A percentile compares a stretch with the other conserved stretches of the same genome.
Evolutionary conservation across 768 basidiomycete genomes (phyloP).

Genomic region (Tylopilus balloui): DNA sequence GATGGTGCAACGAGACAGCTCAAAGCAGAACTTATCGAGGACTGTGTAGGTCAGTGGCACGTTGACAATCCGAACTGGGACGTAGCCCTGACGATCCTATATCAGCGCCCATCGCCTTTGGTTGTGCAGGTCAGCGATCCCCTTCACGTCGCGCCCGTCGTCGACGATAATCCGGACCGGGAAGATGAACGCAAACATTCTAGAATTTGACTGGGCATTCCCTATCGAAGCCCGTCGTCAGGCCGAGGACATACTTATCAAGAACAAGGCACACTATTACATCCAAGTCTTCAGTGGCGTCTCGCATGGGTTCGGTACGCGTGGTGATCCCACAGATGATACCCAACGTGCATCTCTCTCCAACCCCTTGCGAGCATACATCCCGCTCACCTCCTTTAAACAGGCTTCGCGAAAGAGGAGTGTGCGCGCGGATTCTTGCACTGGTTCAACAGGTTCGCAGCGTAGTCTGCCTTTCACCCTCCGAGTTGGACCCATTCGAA

Average conservation of each 20-base stretch:
- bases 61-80: background rate
- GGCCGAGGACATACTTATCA: constrained; percentile 53
- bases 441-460: constrained; percentile 49
- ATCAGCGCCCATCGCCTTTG: constrained; percentile 51
- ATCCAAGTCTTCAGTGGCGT: constrained; percentile 53
- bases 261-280: constrained; percentile 48
- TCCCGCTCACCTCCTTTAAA: background rate
- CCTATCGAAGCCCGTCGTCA: constrained; percentile 46
- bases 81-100: background rate
- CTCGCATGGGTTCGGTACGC: constrained; percentile 35
- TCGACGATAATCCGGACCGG: background rate
- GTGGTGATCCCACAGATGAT: constrained; percentile 28
- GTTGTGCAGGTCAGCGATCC: constrained; percentile 47
- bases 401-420: constrained; percentile 61
- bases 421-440: constrained; percentile 45
- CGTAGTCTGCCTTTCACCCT: constrained; percentile 2
- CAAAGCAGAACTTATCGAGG: constrained; percentile 44
- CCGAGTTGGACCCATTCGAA: background rate
- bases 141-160: background rate
- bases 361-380: background rate
- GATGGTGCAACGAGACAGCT: constrained; percentile 25
- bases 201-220: constrained; percentile 56
- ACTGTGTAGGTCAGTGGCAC: constrained; percentile 41
- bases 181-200: background rate
- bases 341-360: constrained; percentile 16